These are phyloP conservation scores for Durio zibethinus DNA, from an alignment of 345 rosid genomes.

Conservation along the genomic window DNA sequence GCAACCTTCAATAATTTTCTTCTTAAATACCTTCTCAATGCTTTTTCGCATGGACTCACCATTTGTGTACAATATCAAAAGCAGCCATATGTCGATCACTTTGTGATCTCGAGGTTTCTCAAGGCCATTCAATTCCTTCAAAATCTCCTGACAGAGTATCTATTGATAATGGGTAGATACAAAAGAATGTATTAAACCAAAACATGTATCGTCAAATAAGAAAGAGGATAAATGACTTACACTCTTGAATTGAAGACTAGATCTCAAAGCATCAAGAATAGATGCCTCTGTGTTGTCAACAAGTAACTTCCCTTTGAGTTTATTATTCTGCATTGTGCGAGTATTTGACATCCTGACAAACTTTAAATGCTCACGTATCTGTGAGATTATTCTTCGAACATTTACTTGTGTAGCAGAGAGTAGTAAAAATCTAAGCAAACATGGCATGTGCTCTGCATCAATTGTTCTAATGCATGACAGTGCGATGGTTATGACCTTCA, in stretches of 20 bases:
- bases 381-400: constrained; percentile 64
- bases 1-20: constrained; percentile 64
- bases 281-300: constrained; percentile 53
- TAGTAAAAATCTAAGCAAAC: constrained; percentile 66
- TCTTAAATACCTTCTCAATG: constrained; percentile 63
- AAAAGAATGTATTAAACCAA: neutral
- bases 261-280: constrained; percentile 68
- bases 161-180: constrained; percentile 24
- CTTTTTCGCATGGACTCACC: constrained; percentile 53
- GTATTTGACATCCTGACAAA: constrained; percentile 51
- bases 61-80: constrained; percentile 61
- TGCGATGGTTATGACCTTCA: constrained; percentile 67
- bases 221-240: constrained; percentile 34
- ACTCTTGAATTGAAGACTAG: constrained; percentile 75
- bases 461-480: constrained; percentile 69
- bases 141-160: constrained; percentile 77
- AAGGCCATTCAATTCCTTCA: constrained; percentile 62
- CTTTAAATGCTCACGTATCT: constrained; percentile 65
- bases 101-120: constrained; percentile 70
- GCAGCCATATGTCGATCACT: constrained; percentile 78
- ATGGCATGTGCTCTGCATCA: constrained; percentile 70
- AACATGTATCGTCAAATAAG: constrained; percentile 13
- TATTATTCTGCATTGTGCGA: constrained; percentile 36
- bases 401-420: constrained; percentile 71
- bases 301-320: constrained; percentile 61